A percentile compares a stretch with the other conserved stretches of the same genome.
These are phyloP conservation scores for Claviceps cyperi DNA, from an alignment of 2,329 filamentous ascomycete genomes.

Conservation along the genomic window DNA sequence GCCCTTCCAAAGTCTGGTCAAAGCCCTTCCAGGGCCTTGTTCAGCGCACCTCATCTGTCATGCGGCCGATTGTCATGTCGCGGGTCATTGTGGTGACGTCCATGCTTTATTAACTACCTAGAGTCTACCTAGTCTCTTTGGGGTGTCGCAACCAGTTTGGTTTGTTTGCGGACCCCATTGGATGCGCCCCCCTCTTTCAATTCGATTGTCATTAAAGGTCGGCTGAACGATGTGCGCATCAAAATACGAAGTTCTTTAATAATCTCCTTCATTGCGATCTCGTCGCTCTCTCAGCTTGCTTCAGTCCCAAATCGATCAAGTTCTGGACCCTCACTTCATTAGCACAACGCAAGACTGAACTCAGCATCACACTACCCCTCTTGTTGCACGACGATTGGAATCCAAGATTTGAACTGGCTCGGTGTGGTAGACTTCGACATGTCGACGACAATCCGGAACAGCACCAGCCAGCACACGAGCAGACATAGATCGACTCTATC, in stretches of 20 bases:
- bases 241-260: neutral
- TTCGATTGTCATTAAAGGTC: neutral
- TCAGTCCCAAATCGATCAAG: neutral
- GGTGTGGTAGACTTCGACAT: constrained; percentile 7
- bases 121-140: neutral
- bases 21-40: neutral
- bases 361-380: no score
- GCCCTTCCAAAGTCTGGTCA: no score
- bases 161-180: constrained; percentile 1
- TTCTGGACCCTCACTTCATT: neutral
- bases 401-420: neutral
- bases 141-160: neutral
- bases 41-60: neutral
- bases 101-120: neutral
- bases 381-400: neutral
- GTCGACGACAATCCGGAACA: constrained; percentile 15
- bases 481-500: constrained; percentile 52
- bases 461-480: constrained; percentile 12
- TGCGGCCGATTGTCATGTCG: no score
- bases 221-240: neutral
- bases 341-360: neutral
- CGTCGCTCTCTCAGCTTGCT: neutral
- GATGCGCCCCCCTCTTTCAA: neutral
- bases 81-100: neutral
- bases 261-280: neutral